These are phyloP conservation scores for Debaryomyces maramus DNA, from an alignment of 805 yeast genomes.

Conservation along the genomic window DNA sequence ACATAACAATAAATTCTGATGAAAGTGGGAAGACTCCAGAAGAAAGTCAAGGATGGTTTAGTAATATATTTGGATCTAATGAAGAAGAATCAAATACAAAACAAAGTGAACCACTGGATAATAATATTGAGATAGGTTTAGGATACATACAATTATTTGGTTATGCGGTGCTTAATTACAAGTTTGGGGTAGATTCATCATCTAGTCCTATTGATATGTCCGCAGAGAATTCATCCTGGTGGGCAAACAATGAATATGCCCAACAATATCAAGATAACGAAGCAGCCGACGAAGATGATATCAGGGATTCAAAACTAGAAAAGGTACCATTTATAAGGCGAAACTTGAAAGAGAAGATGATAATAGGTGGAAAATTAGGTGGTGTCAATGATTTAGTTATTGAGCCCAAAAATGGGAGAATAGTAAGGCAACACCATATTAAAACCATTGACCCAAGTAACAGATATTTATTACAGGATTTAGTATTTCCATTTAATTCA, in stretches of 20 bases:
- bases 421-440: conserved; percentile 6
- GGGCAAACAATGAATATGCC: conserved; percentile 39
- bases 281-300: conserved; percentile 20
- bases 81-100: neutral
- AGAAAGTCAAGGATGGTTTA: conserved; percentile 15
- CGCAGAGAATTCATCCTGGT: conserved; percentile 24
- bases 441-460: conserved; percentile 18
- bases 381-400: conserved; percentile 35
- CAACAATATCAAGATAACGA: conserved; percentile 22
- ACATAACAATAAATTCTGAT: conserved; percentile 10
- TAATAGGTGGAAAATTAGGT: conserved; percentile 35
- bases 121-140: conserved; percentile 22
- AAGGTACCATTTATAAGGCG: conserved; percentile 24
- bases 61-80: conserved; percentile 13
- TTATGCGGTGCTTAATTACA: conserved; percentile 38
- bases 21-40: conserved; percentile 1
- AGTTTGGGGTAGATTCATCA: conserved; percentile 21
- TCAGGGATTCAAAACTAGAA: conserved; percentile 21
- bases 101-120: neutral
- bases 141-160: conserved; percentile 44
- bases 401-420: conserved; percentile 6
- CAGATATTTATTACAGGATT: conserved; percentile 34
- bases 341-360: conserved; percentile 16
- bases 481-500: conserved; percentile 32
- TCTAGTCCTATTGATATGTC: conserved; percentile 9